Percentiles rank a stretch among this genome's conserved stretches.
These are phyloP conservation scores for Abelmoschus esculentus DNA, from an alignment of 345 rosid species.

Conservation along the genomic window DNA sequence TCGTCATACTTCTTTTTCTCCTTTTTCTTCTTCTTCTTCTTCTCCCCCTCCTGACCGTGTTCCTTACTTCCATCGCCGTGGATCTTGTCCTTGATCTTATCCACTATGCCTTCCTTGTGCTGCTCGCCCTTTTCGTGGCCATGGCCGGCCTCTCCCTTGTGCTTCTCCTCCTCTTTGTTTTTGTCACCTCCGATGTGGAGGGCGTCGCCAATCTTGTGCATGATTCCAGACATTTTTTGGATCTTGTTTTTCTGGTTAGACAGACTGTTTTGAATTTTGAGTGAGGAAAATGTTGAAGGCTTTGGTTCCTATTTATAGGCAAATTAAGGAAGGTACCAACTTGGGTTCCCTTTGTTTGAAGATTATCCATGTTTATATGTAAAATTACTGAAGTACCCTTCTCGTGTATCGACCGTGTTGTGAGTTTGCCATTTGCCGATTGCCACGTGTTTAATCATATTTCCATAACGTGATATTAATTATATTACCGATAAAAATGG, in stretches of 20 bases:
- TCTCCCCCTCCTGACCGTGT: neutral
- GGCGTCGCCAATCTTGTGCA: constrained; percentile 43
- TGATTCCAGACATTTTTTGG: constrained; percentile 39
- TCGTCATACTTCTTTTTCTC: constrained; percentile 21
- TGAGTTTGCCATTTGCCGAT: neutral
- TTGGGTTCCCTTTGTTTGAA: no score
- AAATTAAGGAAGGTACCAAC: neutral
- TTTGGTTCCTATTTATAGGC: constrained; percentile 6
- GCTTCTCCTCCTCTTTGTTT: constrained; percentile 31
- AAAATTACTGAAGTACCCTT: neutral
- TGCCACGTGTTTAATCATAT: neutral
- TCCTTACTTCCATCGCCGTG: constrained; percentile 25
- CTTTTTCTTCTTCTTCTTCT: neutral
- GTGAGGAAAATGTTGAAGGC: neutral
- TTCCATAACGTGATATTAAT: no score
- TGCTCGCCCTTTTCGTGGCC: neutral
- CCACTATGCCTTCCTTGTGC: constrained; percentile 34
- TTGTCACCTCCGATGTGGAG: constrained; percentile 42
- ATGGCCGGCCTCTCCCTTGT: constrained; percentile 7
- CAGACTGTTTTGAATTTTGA: neutral
- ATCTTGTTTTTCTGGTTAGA: neutral
- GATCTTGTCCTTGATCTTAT: constrained; percentile 42
- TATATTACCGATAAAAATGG: no score
- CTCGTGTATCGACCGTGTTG: neutral
- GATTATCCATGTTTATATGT: neutral